Conservation (phyloP, 805 yeast species). For the Sugiyamaella qingdaonensis region DNA sequence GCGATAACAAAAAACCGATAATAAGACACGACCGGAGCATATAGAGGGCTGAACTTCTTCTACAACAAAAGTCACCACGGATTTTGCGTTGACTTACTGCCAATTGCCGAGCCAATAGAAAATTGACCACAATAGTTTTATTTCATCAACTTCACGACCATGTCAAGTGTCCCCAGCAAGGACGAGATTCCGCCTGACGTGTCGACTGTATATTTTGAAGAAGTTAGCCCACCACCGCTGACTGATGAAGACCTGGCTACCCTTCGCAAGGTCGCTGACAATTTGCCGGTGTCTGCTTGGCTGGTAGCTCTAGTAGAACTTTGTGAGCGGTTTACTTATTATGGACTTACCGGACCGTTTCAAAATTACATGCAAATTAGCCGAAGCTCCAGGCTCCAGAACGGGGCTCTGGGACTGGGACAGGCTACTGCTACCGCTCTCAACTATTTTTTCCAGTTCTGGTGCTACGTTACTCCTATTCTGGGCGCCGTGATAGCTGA, state of each 20-base stretch:
- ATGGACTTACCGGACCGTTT: constrained; percentile 72
- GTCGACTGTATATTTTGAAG: not conserved
- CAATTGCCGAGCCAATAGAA: too few species aligned
- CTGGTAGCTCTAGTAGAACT: constrained; percentile 68
- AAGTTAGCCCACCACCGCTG: constrained; percentile 29
- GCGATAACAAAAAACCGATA: too few species aligned
- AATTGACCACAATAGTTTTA: not conserved
- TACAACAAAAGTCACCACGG: too few species aligned
- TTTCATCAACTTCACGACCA: not conserved
- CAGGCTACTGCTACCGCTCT: constrained; percentile 65
- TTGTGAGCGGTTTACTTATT: constrained; percentile 77
- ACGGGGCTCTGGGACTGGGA: constrained; percentile 58
- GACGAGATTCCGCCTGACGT: not conserved
- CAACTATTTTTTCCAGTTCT: constrained; percentile 71
- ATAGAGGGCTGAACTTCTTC: too few species aligned
- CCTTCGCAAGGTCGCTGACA: constrained; percentile 50
- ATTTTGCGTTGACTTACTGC: too few species aligned
- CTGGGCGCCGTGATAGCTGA: constrained; percentile 75
- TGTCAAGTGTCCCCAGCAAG: not conserved
- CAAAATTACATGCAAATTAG: constrained; percentile 66
- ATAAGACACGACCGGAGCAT: too few species aligned
- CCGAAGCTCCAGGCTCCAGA: constrained; percentile 30
- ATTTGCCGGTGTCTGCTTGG: constrained; percentile 54
- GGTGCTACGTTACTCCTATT: constrained; percentile 79
- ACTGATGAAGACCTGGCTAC: constrained; percentile 52